Conservation (phyloP, 2,329 filamentous ascomycete genomes). For the Ophiocordyceps camponoti-rufipedis region DNA sequence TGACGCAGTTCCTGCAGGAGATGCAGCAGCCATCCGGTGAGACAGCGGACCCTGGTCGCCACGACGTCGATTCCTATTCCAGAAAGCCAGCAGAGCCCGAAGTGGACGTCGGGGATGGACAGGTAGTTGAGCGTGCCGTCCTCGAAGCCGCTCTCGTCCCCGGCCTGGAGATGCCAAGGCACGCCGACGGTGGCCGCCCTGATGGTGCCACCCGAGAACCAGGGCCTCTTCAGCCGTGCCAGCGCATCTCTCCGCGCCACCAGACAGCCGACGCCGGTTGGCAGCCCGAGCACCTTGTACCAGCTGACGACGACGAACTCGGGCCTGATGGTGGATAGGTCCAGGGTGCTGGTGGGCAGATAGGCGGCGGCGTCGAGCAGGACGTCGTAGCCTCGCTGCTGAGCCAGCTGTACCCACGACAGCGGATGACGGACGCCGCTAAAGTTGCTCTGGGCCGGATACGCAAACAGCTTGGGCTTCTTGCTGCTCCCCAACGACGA, state of each 20-base stretch:
- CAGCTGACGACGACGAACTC: slow-evolving; percentile 21
- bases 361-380: slow-evolving; percentile 21
- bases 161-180: slow-evolving; percentile 13
- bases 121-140: slow-evolving; percentile 22
- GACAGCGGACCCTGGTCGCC: slow-evolving; percentile 13
- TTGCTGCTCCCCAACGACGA: neutral
- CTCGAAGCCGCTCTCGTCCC: slow-evolving; percentile 15
- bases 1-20: slow-evolving; percentile 13
- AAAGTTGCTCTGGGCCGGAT: slow-evolving; percentile 27
- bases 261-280: slow-evolving; percentile 22
- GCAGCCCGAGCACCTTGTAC: slow-evolving; percentile 24
- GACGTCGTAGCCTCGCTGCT: slow-evolving; percentile 19
- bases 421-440: slow-evolving; percentile 22
- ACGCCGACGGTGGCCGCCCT: slow-evolving; percentile 12
- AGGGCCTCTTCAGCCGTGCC: slow-evolving; percentile 14
- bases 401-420: slow-evolving; percentile 15
- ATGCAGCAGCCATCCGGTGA: slow-evolving; percentile 18
- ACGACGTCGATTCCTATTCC: slow-evolving; percentile 11
- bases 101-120: slow-evolving; percentile 17
- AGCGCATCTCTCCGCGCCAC: slow-evolving; percentile 15
- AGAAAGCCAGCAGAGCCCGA: slow-evolving; percentile 18
- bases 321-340: slow-evolving; percentile 15
- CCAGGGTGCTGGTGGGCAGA: slow-evolving; percentile 16
- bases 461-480: slow-evolving; percentile 19
- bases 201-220: slow-evolving; percentile 22